Percentiles rank a stretch among this genome's conserved stretches.
phyloP scores from a whole-genome alignment of 2,329 filamentous ascomycete species.

The Diaporthe helianthi region DNA sequence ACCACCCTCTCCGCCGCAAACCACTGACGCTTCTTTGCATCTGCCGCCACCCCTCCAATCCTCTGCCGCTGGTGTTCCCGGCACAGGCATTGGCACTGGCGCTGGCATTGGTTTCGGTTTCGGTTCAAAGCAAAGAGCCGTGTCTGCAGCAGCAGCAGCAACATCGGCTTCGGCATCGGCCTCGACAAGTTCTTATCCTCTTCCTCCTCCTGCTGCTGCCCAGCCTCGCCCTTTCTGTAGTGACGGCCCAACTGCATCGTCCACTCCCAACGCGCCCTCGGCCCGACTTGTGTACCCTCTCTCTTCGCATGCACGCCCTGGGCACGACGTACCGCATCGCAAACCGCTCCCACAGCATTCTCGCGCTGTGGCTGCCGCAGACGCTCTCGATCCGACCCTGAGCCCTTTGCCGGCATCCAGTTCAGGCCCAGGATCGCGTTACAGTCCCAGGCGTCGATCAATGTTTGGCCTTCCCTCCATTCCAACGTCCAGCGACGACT shows the following conservation, averaged over 20 bases:
- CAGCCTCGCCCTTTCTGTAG: background rate
- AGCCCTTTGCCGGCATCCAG: background rate
- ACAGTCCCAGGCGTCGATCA: constrained; percentile 9
- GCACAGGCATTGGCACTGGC: constrained; percentile 32
- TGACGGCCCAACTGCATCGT: constrained; percentile 13
- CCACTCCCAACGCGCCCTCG: background rate
- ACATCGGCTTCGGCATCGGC: constrained; percentile 13
- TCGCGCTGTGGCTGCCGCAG: constrained; percentile 14
- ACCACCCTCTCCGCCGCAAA: constrained; percentile 21
- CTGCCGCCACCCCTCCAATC: constrained; percentile 33
- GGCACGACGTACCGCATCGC: background rate
- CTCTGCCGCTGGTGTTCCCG: constrained; percentile 31
- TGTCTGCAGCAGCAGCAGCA: constrained; percentile 20
- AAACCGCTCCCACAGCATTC: constrained; percentile 13
- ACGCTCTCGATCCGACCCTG: constrained; percentile 20
- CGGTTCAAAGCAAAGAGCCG: constrained; percentile 13
- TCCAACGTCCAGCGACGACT: constrained; percentile 35
- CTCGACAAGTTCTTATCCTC: constrained; percentile 18
- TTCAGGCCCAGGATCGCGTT: constrained; percentile 20
- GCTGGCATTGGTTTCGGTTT: constrained; percentile 6
- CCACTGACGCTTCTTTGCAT: constrained; percentile 33
- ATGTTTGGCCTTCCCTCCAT: constrained; percentile 34
- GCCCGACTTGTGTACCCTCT: background rate
- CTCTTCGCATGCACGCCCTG: background rate
- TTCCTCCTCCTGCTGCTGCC: constrained; percentile 1